Conservation (phyloP, 345 rosid genomes). For the Syzygium aromaticum region DNA sequence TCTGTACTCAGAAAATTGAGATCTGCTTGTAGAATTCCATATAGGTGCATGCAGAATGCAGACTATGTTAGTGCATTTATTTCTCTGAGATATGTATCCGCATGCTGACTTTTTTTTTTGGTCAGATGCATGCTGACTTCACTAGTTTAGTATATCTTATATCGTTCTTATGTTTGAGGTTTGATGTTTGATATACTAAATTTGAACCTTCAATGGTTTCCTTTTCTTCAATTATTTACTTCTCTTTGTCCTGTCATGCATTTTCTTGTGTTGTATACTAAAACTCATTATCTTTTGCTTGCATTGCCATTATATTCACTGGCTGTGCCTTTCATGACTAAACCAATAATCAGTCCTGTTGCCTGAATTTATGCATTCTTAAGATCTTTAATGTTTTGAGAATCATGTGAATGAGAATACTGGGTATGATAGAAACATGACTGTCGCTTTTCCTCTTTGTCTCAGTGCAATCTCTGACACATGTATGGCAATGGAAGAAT, state of each 20-base stretch:
- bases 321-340: neutral
- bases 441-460: slow-evolving; percentile 3
- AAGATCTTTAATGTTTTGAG: neutral
- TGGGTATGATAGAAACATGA: neutral
- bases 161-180: neutral
- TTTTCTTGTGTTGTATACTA: neutral
- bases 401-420: neutral
- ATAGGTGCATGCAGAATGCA: neutral
- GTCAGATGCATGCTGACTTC: neutral
- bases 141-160: neutral
- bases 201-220: neutral
- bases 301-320: neutral
- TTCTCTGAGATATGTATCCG: neutral
- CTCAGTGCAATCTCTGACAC: slow-evolving; percentile 77
- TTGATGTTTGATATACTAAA: neutral
- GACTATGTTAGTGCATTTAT: neutral
- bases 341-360: neutral
- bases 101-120: neutral
- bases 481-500: slow-evolving; percentile 88
- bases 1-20: neutral
- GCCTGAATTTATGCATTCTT: neutral
- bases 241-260: neutral
- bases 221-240: neutral
- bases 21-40: neutral
- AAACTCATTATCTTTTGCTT: neutral